Conservation (phyloP, 257 asterid genomes). For the Solanum chiquidenum region DNA sequence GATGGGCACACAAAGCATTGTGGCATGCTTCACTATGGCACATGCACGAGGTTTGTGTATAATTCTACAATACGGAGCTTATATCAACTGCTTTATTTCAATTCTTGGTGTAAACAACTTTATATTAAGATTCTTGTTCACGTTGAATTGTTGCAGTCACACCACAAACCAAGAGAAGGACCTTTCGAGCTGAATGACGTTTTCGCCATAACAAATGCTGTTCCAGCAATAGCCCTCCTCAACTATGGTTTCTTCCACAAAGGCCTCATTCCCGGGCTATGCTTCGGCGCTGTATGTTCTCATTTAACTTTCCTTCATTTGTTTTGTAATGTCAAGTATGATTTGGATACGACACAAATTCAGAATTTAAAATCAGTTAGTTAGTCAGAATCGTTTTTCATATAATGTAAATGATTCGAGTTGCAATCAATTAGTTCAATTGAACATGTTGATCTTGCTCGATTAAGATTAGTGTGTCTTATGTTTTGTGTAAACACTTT, state of each 20-base stretch:
- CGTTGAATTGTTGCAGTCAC: slow-evolving; percentile 47
- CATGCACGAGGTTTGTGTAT: slow-evolving; percentile 78
- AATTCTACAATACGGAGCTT: not conserved
- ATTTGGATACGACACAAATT: not conserved
- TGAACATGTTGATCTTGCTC: not conserved
- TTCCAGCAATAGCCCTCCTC: slow-evolving; percentile 90
- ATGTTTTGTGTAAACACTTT: not conserved
- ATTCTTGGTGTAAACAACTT: not conserved
- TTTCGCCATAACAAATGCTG: slow-evolving; percentile 85
- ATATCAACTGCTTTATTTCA: not conserved
- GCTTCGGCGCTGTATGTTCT: slow-evolving; percentile 86
- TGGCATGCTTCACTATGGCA: slow-evolving; percentile 99
- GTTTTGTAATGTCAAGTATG: not conserved
- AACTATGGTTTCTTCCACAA: slow-evolving; percentile 80
- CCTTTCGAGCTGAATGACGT: slow-evolving; percentile 91
- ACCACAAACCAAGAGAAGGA: slow-evolving; percentile 95
- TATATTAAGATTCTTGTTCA: not conserved
- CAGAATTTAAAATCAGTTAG: not conserved
- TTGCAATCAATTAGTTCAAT: not conserved
- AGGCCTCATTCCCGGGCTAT: slow-evolving; percentile 89
- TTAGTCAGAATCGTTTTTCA: not conserved
- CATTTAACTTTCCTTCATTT: not conserved
- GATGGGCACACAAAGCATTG: slow-evolving; percentile 95
- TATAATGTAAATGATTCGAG: not conserved
- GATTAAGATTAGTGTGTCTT: not conserved